Conservation (phyloP, 768 basidiomycete species). For the Chlorophyllum brunneum region DNA sequence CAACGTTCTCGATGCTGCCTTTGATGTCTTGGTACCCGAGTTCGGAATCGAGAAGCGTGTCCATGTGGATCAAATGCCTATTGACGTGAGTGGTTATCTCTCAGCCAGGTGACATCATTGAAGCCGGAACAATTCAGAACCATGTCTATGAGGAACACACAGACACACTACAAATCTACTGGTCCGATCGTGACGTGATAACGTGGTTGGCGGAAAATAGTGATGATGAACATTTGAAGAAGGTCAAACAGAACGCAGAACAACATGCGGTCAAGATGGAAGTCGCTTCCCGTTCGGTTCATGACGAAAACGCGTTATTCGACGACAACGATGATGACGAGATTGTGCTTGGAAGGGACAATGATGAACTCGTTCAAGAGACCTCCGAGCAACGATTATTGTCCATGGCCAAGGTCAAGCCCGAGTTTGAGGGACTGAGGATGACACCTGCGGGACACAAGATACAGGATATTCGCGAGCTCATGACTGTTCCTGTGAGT, state of each 20-base stretch:
- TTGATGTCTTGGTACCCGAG: constrained; percentile 93
- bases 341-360: constrained; percentile 67
- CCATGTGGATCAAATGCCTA: constrained; percentile 98
- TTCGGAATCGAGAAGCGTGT: constrained; percentile 99
- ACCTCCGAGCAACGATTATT: constrained; percentile 74
- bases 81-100: constrained; percentile 60
- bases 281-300: constrained; percentile 76
- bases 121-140: constrained; percentile 47
- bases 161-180: constrained; percentile 91
- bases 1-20: constrained; percentile 95
- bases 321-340: constrained; percentile 83
- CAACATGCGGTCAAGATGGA: constrained; percentile 92
- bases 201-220: constrained; percentile 93
- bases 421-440: constrained; percentile 82
- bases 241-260: constrained; percentile 90
- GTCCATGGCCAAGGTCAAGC: constrained; percentile 72
- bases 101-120: not conserved
- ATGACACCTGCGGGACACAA: constrained; percentile 75
- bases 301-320: constrained; percentile 85
- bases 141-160: constrained; percentile 95
- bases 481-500: constrained; percentile 91
- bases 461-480: constrained; percentile 91
- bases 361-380: constrained; percentile 32
- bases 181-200: constrained; percentile 93
- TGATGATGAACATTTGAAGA: constrained; percentile 93